These are phyloP conservation scores for Apiotrichum laibachii DNA, from an alignment of 1,284 basidiomycete genomes.

Conservation along the genomic window DNA sequence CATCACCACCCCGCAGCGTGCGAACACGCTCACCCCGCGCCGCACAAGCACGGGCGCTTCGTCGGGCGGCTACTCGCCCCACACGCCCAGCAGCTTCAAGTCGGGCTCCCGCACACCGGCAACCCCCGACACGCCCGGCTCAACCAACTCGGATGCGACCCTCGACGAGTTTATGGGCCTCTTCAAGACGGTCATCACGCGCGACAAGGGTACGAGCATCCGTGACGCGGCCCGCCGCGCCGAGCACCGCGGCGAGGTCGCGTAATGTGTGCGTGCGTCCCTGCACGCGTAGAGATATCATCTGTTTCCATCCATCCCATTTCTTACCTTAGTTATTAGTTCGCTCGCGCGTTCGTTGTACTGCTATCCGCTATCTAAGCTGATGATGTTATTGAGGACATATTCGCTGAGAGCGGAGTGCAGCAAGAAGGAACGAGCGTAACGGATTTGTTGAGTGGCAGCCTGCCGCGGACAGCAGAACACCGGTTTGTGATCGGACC, in stretches of 20 bases:
- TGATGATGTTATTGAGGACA: too few relatives aligned
- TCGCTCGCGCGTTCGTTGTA: too few relatives aligned
- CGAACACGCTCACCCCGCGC: neutral
- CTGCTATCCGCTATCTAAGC: too few relatives aligned
- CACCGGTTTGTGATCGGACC: too few relatives aligned
- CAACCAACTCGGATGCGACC: conserved; percentile 10
- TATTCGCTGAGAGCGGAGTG: too few relatives aligned
- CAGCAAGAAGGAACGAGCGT: too few relatives aligned
- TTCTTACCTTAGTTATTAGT: too few relatives aligned
- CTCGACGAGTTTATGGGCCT: conserved; percentile 16
- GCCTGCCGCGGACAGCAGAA: too few relatives aligned
- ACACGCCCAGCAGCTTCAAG: neutral
- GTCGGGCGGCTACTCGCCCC: neutral
- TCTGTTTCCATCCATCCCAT: too few relatives aligned
- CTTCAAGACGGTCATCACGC: conserved; percentile 14
- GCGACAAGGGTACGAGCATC: conserved; percentile 15
- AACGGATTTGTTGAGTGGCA: too few relatives aligned
- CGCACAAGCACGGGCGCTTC: neutral
- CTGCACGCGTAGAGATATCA: too few relatives aligned
- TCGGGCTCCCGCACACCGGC: neutral
- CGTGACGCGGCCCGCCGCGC: conserved; percentile 9
- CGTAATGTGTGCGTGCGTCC: neutral
- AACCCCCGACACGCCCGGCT: conserved; percentile 23
- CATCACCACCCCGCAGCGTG: conserved; percentile 1
- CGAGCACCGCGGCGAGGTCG: conserved; percentile 3